phyloP scores from a whole-genome alignment of 1,284 basidiomycete species.

The Xerocomus minutiporus region DNA sequence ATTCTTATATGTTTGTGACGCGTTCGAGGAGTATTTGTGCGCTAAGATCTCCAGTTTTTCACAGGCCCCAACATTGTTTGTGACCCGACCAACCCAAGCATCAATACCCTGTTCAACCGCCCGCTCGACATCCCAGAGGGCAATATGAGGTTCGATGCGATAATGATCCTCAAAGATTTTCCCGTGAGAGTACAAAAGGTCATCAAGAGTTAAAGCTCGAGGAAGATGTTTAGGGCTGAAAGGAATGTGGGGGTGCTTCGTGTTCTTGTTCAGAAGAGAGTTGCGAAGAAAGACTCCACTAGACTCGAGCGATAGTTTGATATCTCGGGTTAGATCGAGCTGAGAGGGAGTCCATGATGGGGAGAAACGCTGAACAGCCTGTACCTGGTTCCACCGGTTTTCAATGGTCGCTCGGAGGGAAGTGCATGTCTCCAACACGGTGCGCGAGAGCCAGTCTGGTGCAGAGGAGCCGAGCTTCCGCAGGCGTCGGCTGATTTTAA shows the following conservation, averaged over 20 bases:
- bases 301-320: conserved; percentile 26
- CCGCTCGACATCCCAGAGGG: conserved; percentile 33
- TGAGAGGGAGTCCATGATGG: conserved; percentile 8
- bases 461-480: background rate
- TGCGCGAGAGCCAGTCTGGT: background rate
- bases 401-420: background rate
- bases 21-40: conserved; percentile 25
- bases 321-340: conserved; percentile 28
- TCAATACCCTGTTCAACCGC: conserved; percentile 26
- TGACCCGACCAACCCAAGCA: conserved; percentile 25
- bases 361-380: background rate
- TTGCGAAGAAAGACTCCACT: conserved; percentile 25
- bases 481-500: background rate
- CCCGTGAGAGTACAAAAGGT: conserved; percentile 9
- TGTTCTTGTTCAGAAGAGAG: conserved; percentile 5
- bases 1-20: conserved; percentile 23
- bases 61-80: conserved; percentile 2
- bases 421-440: background rate
- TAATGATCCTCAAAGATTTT: conserved; percentile 10
- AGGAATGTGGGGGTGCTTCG: background rate
- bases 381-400: background rate
- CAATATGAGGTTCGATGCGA: conserved; percentile 13
- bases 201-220: conserved; percentile 8
- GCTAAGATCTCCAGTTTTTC: conserved; percentile 22
- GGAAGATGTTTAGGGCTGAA: conserved; percentile 13